Evolutionary conservation across 2,329 filamentous ascomycete genomes (phyloP), one percentile per base, ranked within the genome.

Genomic region (Grosmannia huntii): DNA sequence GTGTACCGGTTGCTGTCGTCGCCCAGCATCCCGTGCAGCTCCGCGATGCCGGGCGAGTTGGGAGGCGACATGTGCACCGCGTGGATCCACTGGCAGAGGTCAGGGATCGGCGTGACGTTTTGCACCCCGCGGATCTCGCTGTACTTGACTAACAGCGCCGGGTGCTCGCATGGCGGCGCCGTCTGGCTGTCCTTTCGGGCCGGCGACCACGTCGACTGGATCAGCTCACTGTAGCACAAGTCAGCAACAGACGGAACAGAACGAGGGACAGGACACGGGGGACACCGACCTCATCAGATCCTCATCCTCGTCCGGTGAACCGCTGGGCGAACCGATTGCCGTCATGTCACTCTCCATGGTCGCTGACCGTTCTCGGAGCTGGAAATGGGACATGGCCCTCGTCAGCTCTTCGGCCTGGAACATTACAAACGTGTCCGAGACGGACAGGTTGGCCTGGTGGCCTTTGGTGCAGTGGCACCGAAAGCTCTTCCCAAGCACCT

Each of bases 71-170:
- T 44, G 56, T 38, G 53, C 16, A 60, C 55, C 0, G 54, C n/a
- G 9, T 55, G 57, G 44, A 62, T 60, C 60, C 60, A 63, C 44
- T 63, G 59, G 54, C 62, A 60, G 14, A 63, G 57, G 36, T 63
- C 62, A 5, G 57, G 56, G 49, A 63, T 62, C 3, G 58, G 61
- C 12, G 61, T 55, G 1, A 58, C 60, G 48, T 62, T 59, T 27
- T 63, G 57, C 41, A 62, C 59, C 11, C 59, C 57, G 0, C 54
- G 60, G 56, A 53, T 62, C 31, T 63, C 59, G 57, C 59, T 60
- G 56, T 60, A 63, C 56, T 62, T 57, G 59, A 63, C 54, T 0
- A 62, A 56, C 50, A 62, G 57, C 3, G 60, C 60, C 14, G 60
- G 41, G 10, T 59, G 57, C 19, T 59, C 60, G 41, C 58, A 60